Conservation (phyloP, 345 rosid species). For the Citrus australasica region DNA sequence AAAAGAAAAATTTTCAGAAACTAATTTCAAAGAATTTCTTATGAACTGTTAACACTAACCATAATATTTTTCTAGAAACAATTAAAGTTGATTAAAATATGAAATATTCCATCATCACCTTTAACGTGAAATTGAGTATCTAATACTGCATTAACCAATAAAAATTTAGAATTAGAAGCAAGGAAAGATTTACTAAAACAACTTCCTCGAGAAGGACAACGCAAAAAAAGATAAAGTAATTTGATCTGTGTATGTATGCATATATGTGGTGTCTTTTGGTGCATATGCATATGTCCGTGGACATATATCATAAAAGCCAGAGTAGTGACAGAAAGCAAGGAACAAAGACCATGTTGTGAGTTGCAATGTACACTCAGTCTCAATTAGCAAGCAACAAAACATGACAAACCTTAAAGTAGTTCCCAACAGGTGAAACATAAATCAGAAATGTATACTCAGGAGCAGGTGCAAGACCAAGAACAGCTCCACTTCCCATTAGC, state of each 20-base stretch:
- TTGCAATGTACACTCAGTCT: background rate
- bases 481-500: slow-evolving; percentile 96
- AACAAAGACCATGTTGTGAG: background rate
- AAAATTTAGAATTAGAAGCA: background rate
- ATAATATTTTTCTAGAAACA: background rate
- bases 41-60: background rate
- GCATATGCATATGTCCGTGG: background rate
- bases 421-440: slow-evolving; percentile 94
- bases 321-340: background rate
- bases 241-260: background rate
- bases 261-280: background rate
- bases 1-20: background rate
- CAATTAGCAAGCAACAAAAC: background rate
- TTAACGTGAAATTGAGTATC: background rate
- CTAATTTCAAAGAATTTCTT: background rate
- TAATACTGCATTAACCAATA: background rate
- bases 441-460: slow-evolving; percentile 91
- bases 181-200: background rate
- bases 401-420: slow-evolving; percentile 81
- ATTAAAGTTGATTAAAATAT: background rate
- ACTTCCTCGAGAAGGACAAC: background rate
- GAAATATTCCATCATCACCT: background rate
- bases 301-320: background rate
- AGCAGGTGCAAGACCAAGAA: slow-evolving; percentile 97
- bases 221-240: background rate